Conservation (phyloP, 2,329 filamentous ascomycete genomes). For the Hymenoscyphus repandus region DNA sequence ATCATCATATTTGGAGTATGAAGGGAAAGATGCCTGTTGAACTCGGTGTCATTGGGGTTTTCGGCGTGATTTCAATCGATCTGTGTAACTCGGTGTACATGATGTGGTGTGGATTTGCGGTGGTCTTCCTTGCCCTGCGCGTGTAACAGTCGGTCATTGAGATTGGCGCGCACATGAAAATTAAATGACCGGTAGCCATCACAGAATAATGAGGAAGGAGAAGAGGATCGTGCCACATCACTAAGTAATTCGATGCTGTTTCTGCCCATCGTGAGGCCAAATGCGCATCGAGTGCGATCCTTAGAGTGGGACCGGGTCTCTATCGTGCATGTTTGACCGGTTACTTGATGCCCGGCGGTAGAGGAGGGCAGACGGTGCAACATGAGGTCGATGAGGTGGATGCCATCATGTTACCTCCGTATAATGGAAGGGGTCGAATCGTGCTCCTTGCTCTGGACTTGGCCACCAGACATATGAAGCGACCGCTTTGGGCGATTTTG, state of each 20-base stretch:
- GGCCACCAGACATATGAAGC: not conserved
- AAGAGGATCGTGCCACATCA: too few relatives aligned
- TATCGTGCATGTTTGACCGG: not conserved
- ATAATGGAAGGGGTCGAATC: too few relatives aligned
- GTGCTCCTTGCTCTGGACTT: not conserved
- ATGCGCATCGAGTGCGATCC: not conserved
- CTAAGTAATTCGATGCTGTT: too few relatives aligned
- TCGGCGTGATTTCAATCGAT: not conserved
- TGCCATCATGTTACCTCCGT: too few relatives aligned
- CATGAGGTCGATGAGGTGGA: not conserved
- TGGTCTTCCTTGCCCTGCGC: too few relatives aligned
- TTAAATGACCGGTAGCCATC: too few relatives aligned
- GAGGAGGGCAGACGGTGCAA: not conserved
- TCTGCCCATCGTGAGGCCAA: too few relatives aligned
- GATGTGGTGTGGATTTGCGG: not conserved
- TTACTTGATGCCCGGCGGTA: not conserved
- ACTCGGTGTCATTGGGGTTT: not conserved
- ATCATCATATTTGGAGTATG: conserved; percentile 2
- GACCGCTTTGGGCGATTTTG: not conserved
- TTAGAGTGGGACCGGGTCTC: not conserved
- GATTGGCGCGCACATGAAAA: too few relatives aligned
- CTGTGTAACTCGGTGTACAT: conserved; percentile 4
- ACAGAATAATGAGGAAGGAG: too few relatives aligned
- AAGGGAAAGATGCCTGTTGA: not conserved
- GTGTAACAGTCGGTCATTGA: too few relatives aligned